Evolutionary conservation across 164 flowering plant genomes (phyloP), one percentile per base, ranked within the genome.

Genomic region (Stephania japonica): DNA sequence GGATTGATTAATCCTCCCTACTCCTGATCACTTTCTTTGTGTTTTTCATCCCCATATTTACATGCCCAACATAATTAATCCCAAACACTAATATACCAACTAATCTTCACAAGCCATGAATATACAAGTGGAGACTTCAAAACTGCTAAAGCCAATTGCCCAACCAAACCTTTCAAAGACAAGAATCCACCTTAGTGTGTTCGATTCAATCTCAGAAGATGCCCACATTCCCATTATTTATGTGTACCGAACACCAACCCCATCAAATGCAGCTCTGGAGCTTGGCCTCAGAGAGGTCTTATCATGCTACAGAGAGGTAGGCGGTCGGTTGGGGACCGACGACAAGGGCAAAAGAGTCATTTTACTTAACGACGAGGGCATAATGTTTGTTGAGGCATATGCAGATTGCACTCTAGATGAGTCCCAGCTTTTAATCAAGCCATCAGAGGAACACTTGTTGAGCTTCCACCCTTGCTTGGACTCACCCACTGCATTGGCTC

Each of bases 191-290:
- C 24, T 42, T 68, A 42, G 1, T 14, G 26, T 10, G 18, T 38
- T 59, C 47, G 19, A n/a, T 50, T 71, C 6, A 25, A 14, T 69
- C 26, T 32, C 69, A 26, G 69, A 66, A 11, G 69, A 66, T 9
- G 69, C 69, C 41, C 69, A 32, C 18, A 19, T 26, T 16, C 69
- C 69, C 13, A 19, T 66, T 3, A 11, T 66, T 32, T 66, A 66
- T 38, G 69, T 21, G n/a, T 66, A 66, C 42, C 32, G 16, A 9
- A n/a, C 69, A 26, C 42, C 69, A 12, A 66, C 69, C 69, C 69
- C 43, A 27, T 27, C 69, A 32, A 56, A 66, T 66, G 43, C 69
- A 32, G 4, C 42, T 19, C 69, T 66, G 16, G 69, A 66, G 42
- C 44, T 27, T 2, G 44, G 69, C 8, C 69, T 66, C 23, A 32